Base-by-base conservation (phyloP, 1,284 basidiomycete genomes). In the Puccinia brachypodii region DNA sequence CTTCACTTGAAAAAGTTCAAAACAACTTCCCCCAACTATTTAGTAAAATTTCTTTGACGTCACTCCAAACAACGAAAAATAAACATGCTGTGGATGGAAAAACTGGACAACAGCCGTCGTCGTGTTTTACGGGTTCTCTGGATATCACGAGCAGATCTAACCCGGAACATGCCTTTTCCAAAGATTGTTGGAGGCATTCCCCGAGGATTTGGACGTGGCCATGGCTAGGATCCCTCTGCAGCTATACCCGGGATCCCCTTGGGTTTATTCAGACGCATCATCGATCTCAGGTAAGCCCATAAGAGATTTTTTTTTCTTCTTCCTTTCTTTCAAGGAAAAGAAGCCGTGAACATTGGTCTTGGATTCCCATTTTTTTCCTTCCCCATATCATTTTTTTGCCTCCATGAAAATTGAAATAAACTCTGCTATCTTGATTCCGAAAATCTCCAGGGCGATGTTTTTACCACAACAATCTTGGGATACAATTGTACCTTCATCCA, bases 401-500 rank as follows among this genome's bases (percentile, higher is more conserved):
- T 72, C n/a, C 58, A 44, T 38, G 8, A 14, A 62, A 72, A 33
- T 13, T 62, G 25, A 22, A 62, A 31, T 64, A 4, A n/a, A 56
- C 58, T 7, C 36, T 80, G 9, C 25, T 58, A 0, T 42, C 4
- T 69, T 33, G 7, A 2, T 14, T 79, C 56, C 40, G n/a, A 19
- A 13, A 36, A 50, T 36, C 13, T 25, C 25, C 72, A 81, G 79
- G 79, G 79, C 19, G 40, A 81, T 74, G 79, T 68, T 16, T 81
- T 81, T 25, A 81, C 79, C 14, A 81, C 79, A 11, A 81, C 79
- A 22, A 81, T 81, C 47, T 47, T 81, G 25, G 79, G 79, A 28
- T 81, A 81, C 31, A 38, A 62, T 40, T 81, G 79, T 50, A 74
- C 79, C 47, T 81, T 81, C 40, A 81, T 81, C 33, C 79, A 81